Conservation (phyloP, 2,329 filamentous ascomycete species). For the Exophiala oligosperma region DNA sequence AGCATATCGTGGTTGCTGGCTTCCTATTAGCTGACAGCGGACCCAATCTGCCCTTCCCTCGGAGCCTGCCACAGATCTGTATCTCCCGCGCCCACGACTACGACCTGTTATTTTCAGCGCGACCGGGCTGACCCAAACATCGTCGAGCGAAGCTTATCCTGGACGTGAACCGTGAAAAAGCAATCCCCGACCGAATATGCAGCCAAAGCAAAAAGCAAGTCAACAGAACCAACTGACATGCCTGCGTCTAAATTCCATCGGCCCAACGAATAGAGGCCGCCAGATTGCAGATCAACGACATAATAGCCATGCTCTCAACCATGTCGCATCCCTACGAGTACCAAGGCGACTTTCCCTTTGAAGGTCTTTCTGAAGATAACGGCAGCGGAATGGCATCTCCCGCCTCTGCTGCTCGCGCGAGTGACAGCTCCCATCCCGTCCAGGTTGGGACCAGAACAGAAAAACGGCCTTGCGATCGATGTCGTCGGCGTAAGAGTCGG, state of each 20-base stretch:
- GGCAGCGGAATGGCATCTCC: conserved; percentile 17
- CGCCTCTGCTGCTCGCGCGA: conserved; percentile 8
- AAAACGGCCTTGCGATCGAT: conserved; percentile 27
- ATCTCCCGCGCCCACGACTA: conserved; percentile 1
- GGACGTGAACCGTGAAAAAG: conserved; percentile 8
- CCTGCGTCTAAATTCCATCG: neutral
- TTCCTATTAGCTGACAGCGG: conserved; percentile 8
- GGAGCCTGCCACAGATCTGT: conserved; percentile 12
- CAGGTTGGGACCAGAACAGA: conserved; percentile 14
- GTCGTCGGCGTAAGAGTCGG: conserved; percentile 29
- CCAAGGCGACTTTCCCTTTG: conserved; percentile 12
- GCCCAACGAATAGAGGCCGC: conserved; percentile 16
- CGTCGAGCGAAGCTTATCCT: conserved; percentile 15
- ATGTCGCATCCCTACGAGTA: conserved; percentile 15
- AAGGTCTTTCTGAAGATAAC: conserved; percentile 5
- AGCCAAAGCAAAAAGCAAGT: conserved; percentile 7
- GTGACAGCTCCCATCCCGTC: conserved; percentile 8
- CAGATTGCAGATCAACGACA: conserved; percentile 7
- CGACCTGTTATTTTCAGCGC: neutral
- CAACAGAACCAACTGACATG: conserved; percentile 7
- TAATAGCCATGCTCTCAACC: conserved; percentile 23
- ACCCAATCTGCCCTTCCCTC: conserved; percentile 3
- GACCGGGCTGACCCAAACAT: neutral
- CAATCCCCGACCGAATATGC: neutral
- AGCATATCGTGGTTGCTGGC: neutral